Percentiles rank a stretch among this genome's conserved stretches.
Evolutionary conservation across 2,329 filamentous ascomycete species (phyloP).

Genomic region (Stachybotrys echinatus): DNA sequence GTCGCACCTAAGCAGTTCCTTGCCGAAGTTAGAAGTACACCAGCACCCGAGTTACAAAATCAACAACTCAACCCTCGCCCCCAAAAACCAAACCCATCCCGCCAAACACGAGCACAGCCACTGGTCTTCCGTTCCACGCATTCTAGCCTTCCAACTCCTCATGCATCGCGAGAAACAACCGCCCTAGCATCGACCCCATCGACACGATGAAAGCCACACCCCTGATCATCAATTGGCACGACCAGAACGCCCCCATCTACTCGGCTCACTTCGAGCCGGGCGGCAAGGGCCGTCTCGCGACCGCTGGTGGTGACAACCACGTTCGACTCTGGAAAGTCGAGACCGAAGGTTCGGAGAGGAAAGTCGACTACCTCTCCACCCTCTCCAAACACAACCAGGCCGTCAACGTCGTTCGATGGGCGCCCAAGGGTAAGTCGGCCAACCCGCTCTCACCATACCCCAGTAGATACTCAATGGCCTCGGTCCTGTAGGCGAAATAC

Average conservation of each 20-base stretch:
- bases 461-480: conserved; percentile 3
- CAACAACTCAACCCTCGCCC: neutral
- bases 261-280: conserved; percentile 94
- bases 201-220: conserved; percentile 88
- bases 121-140: neutral
- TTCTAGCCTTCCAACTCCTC: conserved; percentile 13
- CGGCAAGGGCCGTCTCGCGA: conserved; percentile 87
- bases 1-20: no score
- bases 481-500: conserved; percentile 65
- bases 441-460: neutral
- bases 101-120: neutral
- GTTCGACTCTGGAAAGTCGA: conserved; percentile 94
- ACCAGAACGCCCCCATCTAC: conserved; percentile 94
- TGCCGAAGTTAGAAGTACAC: no score
- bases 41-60: neutral
- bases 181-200: conserved; percentile 15
- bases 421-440: conserved; percentile 67
- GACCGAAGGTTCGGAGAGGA: conserved; percentile 75
- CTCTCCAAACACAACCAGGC: conserved; percentile 92
- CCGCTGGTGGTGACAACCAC: conserved; percentile 93
- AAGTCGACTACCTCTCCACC: conserved; percentile 87
- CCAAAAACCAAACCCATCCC: neutral
- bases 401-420: conserved; percentile 96
- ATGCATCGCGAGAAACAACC: conserved; percentile 23
- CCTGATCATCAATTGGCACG: conserved; percentile 97